Evolutionary conservation across 371 early-diverging fungal genomes (phyloP).

Genomic region (Choanephora cucurbitarum): DNA sequence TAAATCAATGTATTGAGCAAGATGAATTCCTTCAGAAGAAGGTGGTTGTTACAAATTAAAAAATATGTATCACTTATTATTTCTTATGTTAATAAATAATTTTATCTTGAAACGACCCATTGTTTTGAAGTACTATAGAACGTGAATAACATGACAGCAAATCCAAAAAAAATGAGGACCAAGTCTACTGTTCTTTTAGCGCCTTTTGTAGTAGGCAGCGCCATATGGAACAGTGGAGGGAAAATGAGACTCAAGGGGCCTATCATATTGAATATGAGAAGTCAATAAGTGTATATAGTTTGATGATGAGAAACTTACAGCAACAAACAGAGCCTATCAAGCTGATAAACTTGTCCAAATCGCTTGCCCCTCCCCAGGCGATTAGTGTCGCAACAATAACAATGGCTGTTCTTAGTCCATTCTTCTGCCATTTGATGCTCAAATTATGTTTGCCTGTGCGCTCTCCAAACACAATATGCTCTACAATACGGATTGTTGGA

Average conservation of each 20-base stretch:
- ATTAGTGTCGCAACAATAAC: slow-evolving; percentile 67
- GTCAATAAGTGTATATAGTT: background rate
- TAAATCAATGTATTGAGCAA: slow-evolving; percentile 38
- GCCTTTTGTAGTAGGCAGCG: slow-evolving; percentile 39
- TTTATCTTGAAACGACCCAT: slow-evolving; percentile 21
- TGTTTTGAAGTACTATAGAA: slow-evolving; percentile 43
- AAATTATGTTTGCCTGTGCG: slow-evolving; percentile 42
- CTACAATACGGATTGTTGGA: slow-evolving; percentile 88
- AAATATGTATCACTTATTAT: background rate
- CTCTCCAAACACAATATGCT: slow-evolving; percentile 65
- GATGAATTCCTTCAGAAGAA: slow-evolving; percentile 31
- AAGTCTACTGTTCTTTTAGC: slow-evolving; percentile 60
- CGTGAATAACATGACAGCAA: slow-evolving; percentile 80
- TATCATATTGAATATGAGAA: slow-evolving; percentile 9
- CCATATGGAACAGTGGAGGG: slow-evolving; percentile 47
- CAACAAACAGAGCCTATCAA: slow-evolving; percentile 91
- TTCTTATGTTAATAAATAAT: background rate
- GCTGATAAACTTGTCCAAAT: slow-evolving; percentile 88
- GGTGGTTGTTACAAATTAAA: slow-evolving; percentile 37
- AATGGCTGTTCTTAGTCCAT: slow-evolving; percentile 72
- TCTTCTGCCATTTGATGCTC: slow-evolving; percentile 86
- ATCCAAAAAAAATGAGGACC: slow-evolving; percentile 67
- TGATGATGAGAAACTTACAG: slow-evolving; percentile 35
- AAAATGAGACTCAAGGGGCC: slow-evolving; percentile 49
- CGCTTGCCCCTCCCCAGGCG: slow-evolving; percentile 77